Conservation (phyloP, 495 filamentous ascomycete species). For the Geoglossum glabrum region DNA sequence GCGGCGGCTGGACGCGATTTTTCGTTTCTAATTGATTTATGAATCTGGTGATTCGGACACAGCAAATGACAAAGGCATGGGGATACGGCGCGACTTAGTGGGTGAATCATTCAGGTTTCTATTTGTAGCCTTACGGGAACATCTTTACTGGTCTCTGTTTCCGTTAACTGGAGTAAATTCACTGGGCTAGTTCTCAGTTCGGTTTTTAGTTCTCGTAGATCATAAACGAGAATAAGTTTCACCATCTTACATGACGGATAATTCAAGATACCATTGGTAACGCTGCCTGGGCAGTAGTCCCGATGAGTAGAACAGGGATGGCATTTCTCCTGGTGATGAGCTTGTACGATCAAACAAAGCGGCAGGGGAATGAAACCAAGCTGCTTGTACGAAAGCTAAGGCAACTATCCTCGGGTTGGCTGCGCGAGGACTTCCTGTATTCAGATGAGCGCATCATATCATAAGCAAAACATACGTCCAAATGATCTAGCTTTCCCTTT, state of each 20-base stretch:
- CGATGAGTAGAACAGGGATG: not conserved
- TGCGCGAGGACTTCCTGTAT: no score
- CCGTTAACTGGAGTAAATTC: not conserved
- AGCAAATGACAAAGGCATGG: conserved; percentile 1
- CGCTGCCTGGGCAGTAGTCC: not conserved
- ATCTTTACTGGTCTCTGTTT: not conserved
- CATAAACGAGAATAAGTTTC: not conserved
- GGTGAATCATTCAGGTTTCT: not conserved
- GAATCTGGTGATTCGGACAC: not conserved
- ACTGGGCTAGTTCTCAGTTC: not conserved
- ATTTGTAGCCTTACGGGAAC: not conserved
- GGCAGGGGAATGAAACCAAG: not conserved
- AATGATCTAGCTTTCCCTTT: no score
- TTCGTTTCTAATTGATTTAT: not conserved
- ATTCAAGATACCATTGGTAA: not conserved
- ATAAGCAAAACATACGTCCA: no score
- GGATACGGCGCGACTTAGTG: conserved; percentile 2
- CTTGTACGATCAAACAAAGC: not conserved
- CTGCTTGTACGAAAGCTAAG: not conserved
- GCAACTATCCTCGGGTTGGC: no score
- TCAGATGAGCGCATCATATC: no score
- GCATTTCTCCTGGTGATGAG: not conserved
- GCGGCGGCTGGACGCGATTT: not conserved
- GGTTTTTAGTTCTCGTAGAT: not conserved
- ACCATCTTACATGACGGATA: not conserved